Percentiles rank a stretch among this genome's conserved stretches.
These are phyloP conservation scores for Coniferiporia sulphurascens DNA, from an alignment of 1,284 basidiomycete genomes.

Conservation along the genomic window DNA sequence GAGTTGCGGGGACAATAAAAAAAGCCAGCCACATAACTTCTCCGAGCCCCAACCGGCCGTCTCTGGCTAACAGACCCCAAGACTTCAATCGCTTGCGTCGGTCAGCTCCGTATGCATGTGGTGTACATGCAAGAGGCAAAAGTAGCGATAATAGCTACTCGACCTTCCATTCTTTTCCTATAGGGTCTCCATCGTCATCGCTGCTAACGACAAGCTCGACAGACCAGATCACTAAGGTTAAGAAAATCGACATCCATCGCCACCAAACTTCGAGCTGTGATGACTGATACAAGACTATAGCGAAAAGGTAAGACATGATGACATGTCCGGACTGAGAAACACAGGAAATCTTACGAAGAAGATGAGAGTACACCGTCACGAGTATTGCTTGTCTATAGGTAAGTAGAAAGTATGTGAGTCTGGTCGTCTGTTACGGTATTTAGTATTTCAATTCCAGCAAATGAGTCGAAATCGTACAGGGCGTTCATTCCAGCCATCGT, in stretches of 20 bases:
- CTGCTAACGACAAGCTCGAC: slow-evolving; percentile 73
- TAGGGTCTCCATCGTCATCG: slow-evolving; percentile 63
- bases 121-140: background rate
- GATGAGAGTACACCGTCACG: slow-evolving; percentile 79
- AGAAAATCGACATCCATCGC: slow-evolving; percentile 84
- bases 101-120: background rate
- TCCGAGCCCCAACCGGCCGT: no score
- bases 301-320: slow-evolving; percentile 1
- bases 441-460: background rate
- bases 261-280: slow-evolving; percentile 72
- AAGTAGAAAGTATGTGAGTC: slow-evolving; percentile 63
- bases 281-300: slow-evolving; percentile 71
- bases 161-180: slow-evolving; percentile 66
- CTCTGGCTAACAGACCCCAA: no score
- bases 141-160: slow-evolving; percentile 40
- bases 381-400: slow-evolving; percentile 80
- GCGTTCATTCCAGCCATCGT: slow-evolving; percentile 64
- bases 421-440: slow-evolving; percentile 53
- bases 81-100: no score
- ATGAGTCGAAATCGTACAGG: slow-evolving; percentile 42
- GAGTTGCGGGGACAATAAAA: no score
- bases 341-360: slow-evolving; percentile 52
- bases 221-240: slow-evolving; percentile 76
- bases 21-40: no score
- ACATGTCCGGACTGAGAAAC: background rate